Evolutionary conservation across 257 asterid species (phyloP).

Genomic region (Nicotiana sylvestris): DNA sequence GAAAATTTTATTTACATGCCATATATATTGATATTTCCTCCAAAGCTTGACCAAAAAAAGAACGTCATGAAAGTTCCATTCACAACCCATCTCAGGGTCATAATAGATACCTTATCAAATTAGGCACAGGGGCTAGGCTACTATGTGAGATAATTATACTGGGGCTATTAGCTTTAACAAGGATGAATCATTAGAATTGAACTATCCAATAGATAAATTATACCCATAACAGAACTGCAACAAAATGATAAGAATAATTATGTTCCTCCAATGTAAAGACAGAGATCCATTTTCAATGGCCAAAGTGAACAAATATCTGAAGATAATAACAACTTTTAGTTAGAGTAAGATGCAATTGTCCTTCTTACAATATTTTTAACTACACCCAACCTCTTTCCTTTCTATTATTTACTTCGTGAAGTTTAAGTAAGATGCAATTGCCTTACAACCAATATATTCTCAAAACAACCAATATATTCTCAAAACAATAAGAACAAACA

Average conservation of each 20-base stretch:
- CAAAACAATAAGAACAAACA: too few relatives aligned
- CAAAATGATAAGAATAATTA: background rate
- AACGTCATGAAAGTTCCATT: conserved; percentile 70
- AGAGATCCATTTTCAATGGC: too few relatives aligned
- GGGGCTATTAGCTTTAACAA: background rate
- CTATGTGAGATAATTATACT: background rate
- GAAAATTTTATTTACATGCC: conserved; percentile 42
- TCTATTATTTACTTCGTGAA: too few relatives aligned
- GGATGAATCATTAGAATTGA: background rate
- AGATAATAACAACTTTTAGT: too few relatives aligned
- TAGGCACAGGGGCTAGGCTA: background rate
- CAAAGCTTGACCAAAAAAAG: conserved; percentile 90
- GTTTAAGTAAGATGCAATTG: too few relatives aligned
- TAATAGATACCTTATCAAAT: conserved; percentile 6
- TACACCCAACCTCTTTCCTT: too few relatives aligned
- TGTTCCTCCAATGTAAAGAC: too few relatives aligned
- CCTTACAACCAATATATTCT: too few relatives aligned
- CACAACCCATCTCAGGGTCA: conserved; percentile 69
- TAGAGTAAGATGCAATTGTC: too few relatives aligned
- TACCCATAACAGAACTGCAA: background rate
- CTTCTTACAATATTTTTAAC: too few relatives aligned
- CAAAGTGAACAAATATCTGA: too few relatives aligned
- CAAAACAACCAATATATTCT: too few relatives aligned
- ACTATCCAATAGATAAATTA: conserved; percentile 41
- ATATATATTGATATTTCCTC: conserved; percentile 82